Evolutionary conservation across 139 green algal genomes (phyloP).

Genomic region (Chlorella vulgaris): DNA sequence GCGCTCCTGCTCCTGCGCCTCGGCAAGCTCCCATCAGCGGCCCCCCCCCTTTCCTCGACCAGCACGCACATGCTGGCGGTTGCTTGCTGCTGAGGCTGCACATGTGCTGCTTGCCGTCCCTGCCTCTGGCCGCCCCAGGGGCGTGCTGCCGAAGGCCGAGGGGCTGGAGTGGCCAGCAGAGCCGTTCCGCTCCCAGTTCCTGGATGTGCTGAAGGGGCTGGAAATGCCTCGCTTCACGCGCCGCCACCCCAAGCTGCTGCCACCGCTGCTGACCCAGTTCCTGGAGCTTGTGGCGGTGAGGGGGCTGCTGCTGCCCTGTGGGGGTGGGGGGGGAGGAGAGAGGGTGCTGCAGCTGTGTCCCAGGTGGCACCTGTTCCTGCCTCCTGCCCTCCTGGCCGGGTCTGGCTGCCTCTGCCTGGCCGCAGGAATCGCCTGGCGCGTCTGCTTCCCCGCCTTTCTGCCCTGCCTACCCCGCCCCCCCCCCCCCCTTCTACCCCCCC

Average conservation of each 20-base stretch:
- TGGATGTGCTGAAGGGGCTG: slow-evolving; percentile 52
- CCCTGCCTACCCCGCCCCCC: not conserved
- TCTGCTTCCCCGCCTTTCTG: no score
- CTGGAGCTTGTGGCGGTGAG: slow-evolving; percentile 73
- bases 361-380: no score
- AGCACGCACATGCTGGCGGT: no score
- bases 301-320: not conserved
- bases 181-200: slow-evolving; percentile 82
- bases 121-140: slow-evolving; percentile 1
- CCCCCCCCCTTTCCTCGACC: no score
- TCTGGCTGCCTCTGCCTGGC: no score
- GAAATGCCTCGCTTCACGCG: slow-evolving; percentile 90
- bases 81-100: no score
- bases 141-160: slow-evolving; percentile 59
- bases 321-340: not conserved
- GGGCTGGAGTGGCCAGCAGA: slow-evolving; percentile 76
- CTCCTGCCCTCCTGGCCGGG: no score
- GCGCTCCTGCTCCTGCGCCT: no score
- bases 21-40: no score
- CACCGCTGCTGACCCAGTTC: slow-evolving; percentile 84
- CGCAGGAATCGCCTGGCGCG: no score
- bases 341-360: not conserved
- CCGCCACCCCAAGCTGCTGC: slow-evolving; percentile 79
- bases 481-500: not conserved
- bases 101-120: not conserved